Evolutionary conservation across 2,329 filamentous ascomycete species (phyloP).

Genomic region (Aspergillus piperis): DNA sequence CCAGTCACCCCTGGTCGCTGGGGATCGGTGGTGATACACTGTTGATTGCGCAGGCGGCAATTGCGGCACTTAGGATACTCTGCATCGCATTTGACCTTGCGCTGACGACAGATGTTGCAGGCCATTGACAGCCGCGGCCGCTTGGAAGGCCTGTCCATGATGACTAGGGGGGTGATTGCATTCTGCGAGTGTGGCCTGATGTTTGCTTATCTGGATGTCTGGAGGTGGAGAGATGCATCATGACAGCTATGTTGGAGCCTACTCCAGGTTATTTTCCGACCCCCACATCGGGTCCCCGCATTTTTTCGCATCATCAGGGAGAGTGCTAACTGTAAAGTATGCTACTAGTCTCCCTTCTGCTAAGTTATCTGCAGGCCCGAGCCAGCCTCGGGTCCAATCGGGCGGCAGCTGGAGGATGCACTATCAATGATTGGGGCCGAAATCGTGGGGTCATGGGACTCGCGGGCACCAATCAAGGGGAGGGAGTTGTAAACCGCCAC

Average conservation of each 20-base stretch:
- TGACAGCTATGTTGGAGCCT: no score
- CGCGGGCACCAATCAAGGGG: no score
- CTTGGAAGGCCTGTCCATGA: constrained; percentile 14
- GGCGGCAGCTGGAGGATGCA: neutral
- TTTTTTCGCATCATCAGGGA: no score
- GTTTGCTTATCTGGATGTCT: neutral
- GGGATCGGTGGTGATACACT: constrained; percentile 27
- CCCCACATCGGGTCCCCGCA: no score
- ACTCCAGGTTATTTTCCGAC: no score
- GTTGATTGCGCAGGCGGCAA: constrained; percentile 25
- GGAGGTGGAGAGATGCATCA: no score
- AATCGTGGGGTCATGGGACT: no score
- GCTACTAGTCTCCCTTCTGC: no score
- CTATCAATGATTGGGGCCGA: neutral
- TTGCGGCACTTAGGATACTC: constrained; percentile 32
- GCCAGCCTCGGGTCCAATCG: neutral
- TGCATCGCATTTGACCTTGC: constrained; percentile 32
- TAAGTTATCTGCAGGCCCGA: neutral
- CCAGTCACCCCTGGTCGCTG: constrained; percentile 23
- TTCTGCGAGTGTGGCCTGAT: neutral
- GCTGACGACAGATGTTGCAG: constrained; percentile 29
- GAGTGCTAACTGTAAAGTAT: no score
- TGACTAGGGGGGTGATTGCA: neutral
- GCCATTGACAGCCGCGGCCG: constrained; percentile 24
- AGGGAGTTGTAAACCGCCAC: no score